Conservation (phyloP, 768 basidiomycete species). For the Pisolithus marmoratus region DNA sequence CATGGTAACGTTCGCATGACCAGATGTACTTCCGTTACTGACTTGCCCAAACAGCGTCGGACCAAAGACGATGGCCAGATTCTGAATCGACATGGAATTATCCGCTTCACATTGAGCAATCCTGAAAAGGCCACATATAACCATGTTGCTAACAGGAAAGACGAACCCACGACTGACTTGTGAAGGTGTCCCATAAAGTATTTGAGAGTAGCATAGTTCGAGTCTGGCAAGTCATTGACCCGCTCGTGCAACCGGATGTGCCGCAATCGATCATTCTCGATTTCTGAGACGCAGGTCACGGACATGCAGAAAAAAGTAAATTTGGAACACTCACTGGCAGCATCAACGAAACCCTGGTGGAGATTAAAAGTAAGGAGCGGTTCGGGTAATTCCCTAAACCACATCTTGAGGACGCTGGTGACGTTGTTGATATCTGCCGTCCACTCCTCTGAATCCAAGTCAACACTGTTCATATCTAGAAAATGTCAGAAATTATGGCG, state of each 20-base stretch:
- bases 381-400: slow-evolving; percentile 94
- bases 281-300: slow-evolving; percentile 40
- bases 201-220: slow-evolving; percentile 98
- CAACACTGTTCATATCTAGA: slow-evolving; percentile 77
- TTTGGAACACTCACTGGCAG: slow-evolving; percentile 64
- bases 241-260: slow-evolving; percentile 96
- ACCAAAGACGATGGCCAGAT: slow-evolving; percentile 94
- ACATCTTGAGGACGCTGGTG: slow-evolving; percentile 89
- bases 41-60: slow-evolving; percentile 90
- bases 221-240: slow-evolving; percentile 95
- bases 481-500: slow-evolving; percentile 16
- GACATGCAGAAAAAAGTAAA: background rate
- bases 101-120: slow-evolving; percentile 67
- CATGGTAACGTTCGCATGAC: slow-evolving; percentile 50
- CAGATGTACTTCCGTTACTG: slow-evolving; percentile 36
- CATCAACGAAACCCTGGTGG: slow-evolving; percentile 92
- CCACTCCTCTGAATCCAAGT: slow-evolving; percentile 88
- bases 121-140: slow-evolving; percentile 36
- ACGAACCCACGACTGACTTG: slow-evolving; percentile 44
- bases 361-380: slow-evolving; percentile 79
- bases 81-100: slow-evolving; percentile 91
- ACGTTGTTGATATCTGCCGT: slow-evolving; percentile 93
- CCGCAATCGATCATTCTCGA: slow-evolving; percentile 90
- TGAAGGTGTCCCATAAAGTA: slow-evolving; percentile 93
- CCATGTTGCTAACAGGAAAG: background rate